Base-by-base conservation (phyloP, 257 asterid genomes). In the Jacaranda copaia region DNA sequence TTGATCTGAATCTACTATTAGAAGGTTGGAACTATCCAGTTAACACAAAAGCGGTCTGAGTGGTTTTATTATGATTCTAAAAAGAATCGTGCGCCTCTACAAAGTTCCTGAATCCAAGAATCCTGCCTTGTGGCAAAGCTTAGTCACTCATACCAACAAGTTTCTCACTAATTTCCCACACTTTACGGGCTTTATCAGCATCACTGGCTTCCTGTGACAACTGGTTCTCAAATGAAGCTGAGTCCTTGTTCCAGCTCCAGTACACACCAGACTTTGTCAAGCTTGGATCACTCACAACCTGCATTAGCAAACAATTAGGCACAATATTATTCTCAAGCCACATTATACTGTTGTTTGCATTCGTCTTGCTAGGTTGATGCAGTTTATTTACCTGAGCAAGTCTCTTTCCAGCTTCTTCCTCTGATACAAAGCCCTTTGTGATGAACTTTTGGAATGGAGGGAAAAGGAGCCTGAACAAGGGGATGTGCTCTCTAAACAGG, bases 221-320 rank as follows among this genome's bases (percentile, higher is more conserved):
- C 79, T 89, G 91, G 76, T 91, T 91, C 84, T 89, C 91, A 15
- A 91, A 91, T 3, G 94, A 89, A 35, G 96, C 81, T 0, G 96
- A 91, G 67, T 84, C 80, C 76, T 89, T 87, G 82, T 91, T 91
- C 96, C 96, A 91, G 85, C 96, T 91, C 96, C 96, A 91, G 70
- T 91, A 91, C 0, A 91, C 94, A n/a, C 96, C 96, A 11, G 96
- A 91, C 77, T 91, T 91, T 19, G 91, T 83, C 84, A 91, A 72
- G 81, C 94, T 91, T 57, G 92, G 94, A 73, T 91, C 94, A 15
- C 89, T 83, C 14, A 91, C 94, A 56, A 89, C 96, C 95, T 89
- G 84, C 15, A 70, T 35, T 63, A 70, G 19, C 61, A 71, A 13
- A 57, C 18, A 18, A 12, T 52, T 7, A 42, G 46, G 40, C 8